Base-by-base conservation (phyloP, 2,329 filamentous ascomycete genomes). In the Ophioceras dolichostomum region DNA sequence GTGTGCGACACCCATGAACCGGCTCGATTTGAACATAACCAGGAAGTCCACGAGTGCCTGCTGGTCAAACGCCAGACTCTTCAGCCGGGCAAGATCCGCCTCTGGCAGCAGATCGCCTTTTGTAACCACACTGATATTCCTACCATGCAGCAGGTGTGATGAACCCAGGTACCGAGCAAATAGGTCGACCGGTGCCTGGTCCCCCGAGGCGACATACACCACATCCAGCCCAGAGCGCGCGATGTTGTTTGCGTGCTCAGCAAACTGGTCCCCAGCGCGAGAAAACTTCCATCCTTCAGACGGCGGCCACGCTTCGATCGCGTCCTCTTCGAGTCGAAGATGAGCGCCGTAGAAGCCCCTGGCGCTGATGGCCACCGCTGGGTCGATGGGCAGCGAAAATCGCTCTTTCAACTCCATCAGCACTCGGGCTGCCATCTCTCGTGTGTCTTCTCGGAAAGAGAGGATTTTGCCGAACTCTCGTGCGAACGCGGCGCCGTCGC, bases 401-500 rank as follows among this genome's bases (percentile, higher is more conserved):
- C 41, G 43, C 10, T 40, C 18, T 16, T 41, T 39, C 1, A 56
- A 43, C 19, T 41, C 39, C 22, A 36, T 47, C 3, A 57, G 44
- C 7, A 52, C 49, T 36, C 45, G 45, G 14, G 52, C 53, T 1
- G 53, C 50, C 9, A 56, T 41, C 4, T 40, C 48, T 29, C 51
- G 51, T 3, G 52, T 53, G 36, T 55, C 52, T 35, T 42, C 45
- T 6, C 53, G 49, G 39, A 55, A 56, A 8, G 52, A 54, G 13
- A 56, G 37, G 34, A 55, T 47, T 45, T 56, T 55, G 47, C 53
- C 54, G 37, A 54, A 55, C 38, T 52, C 47, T 44, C 46, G 46
- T 2, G 50, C 53, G 21, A 61, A 55, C 10, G 43, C 46, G 31
- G 47, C 43, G 26, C 57, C 57, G 43, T 61, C 57, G 32, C 49